Evolutionary conservation across 345 rosid genomes (phyloP).

Genomic region (Populus davidiana): DNA sequence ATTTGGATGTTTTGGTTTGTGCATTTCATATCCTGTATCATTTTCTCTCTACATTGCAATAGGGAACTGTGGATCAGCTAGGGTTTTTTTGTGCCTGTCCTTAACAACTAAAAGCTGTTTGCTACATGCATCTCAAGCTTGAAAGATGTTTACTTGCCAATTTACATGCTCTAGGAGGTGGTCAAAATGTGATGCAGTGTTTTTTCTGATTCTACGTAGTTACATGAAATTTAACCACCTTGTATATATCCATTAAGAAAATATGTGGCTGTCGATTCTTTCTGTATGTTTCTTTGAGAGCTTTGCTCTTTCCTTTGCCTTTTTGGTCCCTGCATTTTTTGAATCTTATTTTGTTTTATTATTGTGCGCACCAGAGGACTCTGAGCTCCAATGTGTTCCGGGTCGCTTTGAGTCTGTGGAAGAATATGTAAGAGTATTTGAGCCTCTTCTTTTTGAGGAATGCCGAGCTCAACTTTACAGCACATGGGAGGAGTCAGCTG

Average conservation of each 20-base stretch:
- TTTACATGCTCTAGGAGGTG: neutral
- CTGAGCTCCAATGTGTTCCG: slow-evolving; percentile 88
- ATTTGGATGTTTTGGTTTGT: neutral
- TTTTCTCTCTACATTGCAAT: neutral
- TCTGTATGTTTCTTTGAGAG: neutral
- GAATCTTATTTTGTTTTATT: slow-evolving; percentile 7
- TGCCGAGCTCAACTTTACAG: slow-evolving; percentile 97
- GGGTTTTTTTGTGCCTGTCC: neutral
- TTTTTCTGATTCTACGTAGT: neutral
- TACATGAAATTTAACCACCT: neutral
- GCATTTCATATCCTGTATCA: neutral
- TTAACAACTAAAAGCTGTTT: slow-evolving; percentile 20
- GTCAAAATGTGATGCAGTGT: neutral
- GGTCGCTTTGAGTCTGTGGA: slow-evolving; percentile 87
- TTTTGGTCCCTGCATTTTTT: slow-evolving; percentile 2
- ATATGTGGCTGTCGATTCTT: neutral
- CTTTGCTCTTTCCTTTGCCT: neutral
- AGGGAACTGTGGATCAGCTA: slow-evolving; percentile 13
- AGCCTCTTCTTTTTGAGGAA: slow-evolving; percentile 98
- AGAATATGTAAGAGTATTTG: slow-evolving; percentile 90
- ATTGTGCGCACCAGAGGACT: slow-evolving; percentile 58
- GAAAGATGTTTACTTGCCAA: slow-evolving; percentile 1
- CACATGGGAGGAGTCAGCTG: slow-evolving; percentile 88
- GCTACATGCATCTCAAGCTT: neutral
- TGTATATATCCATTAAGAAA: neutral